These are phyloP conservation scores for Ascochyta viciae-villosae DNA, from an alignment of 2,329 filamentous ascomycete species.

Conservation along the genomic window DNA sequence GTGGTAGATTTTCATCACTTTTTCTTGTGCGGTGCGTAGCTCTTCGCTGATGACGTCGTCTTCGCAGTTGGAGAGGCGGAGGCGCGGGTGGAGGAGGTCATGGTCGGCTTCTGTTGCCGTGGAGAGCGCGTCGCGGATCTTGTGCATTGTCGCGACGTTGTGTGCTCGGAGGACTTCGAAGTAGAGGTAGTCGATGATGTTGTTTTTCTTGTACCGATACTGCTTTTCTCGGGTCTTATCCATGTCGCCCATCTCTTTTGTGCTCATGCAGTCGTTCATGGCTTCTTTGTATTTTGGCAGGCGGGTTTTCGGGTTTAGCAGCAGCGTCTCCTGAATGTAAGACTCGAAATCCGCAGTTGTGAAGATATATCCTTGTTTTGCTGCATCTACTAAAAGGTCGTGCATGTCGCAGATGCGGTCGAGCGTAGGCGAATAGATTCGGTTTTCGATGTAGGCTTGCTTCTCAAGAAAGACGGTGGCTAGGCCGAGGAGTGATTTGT, in stretches of 20 bases:
- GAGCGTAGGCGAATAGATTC: constrained; percentile 30
- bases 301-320: constrained; percentile 62
- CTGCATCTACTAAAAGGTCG: constrained; percentile 55
- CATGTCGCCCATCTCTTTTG: constrained; percentile 23
- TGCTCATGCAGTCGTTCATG: constrained; percentile 33
- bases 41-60: constrained; percentile 18
- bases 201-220: constrained; percentile 37
- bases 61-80: not conserved
- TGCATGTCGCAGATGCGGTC: constrained; percentile 50
- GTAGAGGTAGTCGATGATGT: constrained; percentile 70
- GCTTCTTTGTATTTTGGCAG: constrained; percentile 45
- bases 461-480: constrained; percentile 71
- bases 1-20: constrained; percentile 1
- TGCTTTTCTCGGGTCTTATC: constrained; percentile 29
- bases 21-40: constrained; percentile 6
- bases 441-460: constrained; percentile 61
- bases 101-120: constrained; percentile 31
- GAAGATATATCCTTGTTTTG: constrained; percentile 59
- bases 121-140: constrained; percentile 30
- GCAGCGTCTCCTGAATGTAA: constrained; percentile 61
- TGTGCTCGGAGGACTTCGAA: constrained; percentile 59
- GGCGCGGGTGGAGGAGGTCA: constrained; percentile 25
- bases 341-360: constrained; percentile 53
- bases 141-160: constrained; percentile 39
- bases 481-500: constrained; percentile 65